These are phyloP conservation scores for Trichoderma oligosporum DNA, from an alignment of 2,329 filamentous ascomycete species.

Conservation along the genomic window DNA sequence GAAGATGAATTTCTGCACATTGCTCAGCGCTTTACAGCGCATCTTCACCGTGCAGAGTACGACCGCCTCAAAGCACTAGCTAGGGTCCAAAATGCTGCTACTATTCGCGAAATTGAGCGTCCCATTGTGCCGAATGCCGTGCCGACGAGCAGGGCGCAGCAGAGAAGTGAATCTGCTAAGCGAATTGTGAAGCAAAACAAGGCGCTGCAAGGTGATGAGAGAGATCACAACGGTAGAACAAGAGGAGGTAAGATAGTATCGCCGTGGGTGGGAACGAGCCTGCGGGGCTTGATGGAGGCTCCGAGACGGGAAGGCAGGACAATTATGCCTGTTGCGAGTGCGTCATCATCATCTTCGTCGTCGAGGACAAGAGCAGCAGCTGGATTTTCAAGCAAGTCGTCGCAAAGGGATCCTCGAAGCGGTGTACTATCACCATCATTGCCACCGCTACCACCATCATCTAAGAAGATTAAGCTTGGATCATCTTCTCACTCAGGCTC, in stretches of 20 bases:
- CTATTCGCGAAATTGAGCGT: conserved; percentile 49
- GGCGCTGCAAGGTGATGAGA: conserved; percentile 15
- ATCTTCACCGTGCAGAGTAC: conserved; percentile 76
- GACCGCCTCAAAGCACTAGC: conserved; percentile 59
- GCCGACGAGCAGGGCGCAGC: conserved; percentile 28
- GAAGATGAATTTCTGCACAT: conserved; percentile 72
- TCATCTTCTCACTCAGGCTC: neutral
- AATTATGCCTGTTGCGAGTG: conserved; percentile 27
- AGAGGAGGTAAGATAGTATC: conserved; percentile 7
- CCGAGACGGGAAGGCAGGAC: conserved; percentile 33
- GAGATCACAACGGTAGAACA: neutral
- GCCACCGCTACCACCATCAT: neutral
- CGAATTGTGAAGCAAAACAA: conserved; percentile 28
- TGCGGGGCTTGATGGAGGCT: conserved; percentile 44
- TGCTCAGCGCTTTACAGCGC: conserved; percentile 66
- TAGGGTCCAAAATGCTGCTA: conserved; percentile 50
- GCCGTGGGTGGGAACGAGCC: conserved; percentile 32
- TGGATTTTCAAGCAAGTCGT: conserved; percentile 26
- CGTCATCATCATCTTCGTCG: conserved; percentile 20
- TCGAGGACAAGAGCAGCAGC: conserved; percentile 29
- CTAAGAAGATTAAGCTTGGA: conserved; percentile 1
- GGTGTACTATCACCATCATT: neutral
- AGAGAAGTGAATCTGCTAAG: conserved; percentile 23
- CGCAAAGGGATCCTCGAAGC: neutral
- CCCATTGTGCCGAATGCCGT: conserved; percentile 42